These are phyloP conservation scores for Fomitopsis palustris DNA, from an alignment of 1,284 basidiomycete genomes.

Conservation along the genomic window DNA sequence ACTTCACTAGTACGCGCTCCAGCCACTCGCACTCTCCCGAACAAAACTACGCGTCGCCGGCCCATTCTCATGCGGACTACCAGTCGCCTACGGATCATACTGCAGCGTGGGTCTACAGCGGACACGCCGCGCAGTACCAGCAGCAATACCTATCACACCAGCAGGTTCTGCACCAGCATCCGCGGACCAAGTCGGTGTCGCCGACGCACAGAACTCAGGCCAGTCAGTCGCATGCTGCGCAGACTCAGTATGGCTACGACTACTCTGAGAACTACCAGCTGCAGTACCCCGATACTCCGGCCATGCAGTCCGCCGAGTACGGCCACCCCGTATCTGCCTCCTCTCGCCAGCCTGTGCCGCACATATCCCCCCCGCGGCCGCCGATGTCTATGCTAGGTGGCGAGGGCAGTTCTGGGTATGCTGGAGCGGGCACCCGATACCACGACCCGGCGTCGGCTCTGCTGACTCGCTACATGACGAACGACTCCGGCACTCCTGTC, in stretches of 20 bases:
- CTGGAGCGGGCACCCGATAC: neutral
- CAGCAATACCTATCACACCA: neutral
- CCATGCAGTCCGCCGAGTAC: neutral
- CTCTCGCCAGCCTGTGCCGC: constrained; percentile 18
- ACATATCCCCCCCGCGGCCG: constrained; percentile 19
- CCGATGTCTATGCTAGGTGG: constrained; percentile 12
- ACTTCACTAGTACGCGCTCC: neutral
- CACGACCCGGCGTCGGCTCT: neutral
- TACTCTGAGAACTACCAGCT: neutral
- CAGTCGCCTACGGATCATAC: constrained; percentile 7
- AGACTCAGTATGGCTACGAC: neutral
- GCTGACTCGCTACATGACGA: neutral
- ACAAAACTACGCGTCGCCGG: constrained; percentile 10
- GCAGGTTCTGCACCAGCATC: neutral
- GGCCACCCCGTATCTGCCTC: neutral
- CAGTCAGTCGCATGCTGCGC: neutral
- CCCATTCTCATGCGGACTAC: constrained; percentile 10
- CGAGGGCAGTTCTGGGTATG: constrained; percentile 11
- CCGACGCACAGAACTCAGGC: constrained; percentile 6
- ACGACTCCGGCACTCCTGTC: neutral
- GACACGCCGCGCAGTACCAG: constrained; percentile 13
- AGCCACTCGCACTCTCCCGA: constrained; percentile 5
- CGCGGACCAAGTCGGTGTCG: neutral
- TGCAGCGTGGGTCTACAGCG: constrained; percentile 12
- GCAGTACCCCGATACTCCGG: constrained; percentile 4